Base-by-base conservation (phyloP, 2,329 filamentous ascomycete genomes). In the Colletotrichum paranaense region DNA sequence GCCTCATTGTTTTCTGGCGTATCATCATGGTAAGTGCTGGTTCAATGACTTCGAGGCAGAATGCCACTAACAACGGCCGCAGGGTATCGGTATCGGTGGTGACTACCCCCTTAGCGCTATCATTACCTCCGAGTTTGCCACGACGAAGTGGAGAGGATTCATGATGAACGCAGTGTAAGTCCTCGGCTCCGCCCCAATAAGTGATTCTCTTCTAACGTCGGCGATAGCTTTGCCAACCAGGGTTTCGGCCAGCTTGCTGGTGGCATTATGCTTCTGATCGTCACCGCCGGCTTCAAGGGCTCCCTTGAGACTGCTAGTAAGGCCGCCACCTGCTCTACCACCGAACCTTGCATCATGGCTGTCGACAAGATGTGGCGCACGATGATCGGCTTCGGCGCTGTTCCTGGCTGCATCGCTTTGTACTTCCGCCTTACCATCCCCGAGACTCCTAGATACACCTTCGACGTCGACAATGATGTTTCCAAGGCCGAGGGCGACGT, bases 401-500 rank as follows among this genome's bases (percentile, higher is more conserved):
- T 92, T 0, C 91, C 91, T 0, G 91, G 71, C 56, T 94, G 91
- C 80, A 91, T 95, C 75, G 94, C 94, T 24, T 89, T 97, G 22
- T 97, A 97, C 60, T 73, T 84, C 78, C 92, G 92, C 78, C 86
- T 97, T 4, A 97, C 94, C 65, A 96, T 97, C 76, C 94, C 94
- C 28, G 94, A 97, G 84, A 96, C 94, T 42, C 94, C 94, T 65
- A 93, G 94, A 32, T 97, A 97, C 84, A 97, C 94, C 32, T 96
- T 97, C 78, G 94, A 97, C 79, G 90, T 97, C 26, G 88, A 91
- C 63, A 91, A 90, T 56, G 93, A 97, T 78, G 88, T 94, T 52
- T 89, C 94, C 78, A 92, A 94, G 85, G 94, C 90, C 55, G 88
- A 91, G 66, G 90, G 90, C 59, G 94, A 97, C 76, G 89, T 92